phyloP scores from a whole-genome alignment of 805 yeast genomes.

The Cephaloascus fragrans region DNA sequence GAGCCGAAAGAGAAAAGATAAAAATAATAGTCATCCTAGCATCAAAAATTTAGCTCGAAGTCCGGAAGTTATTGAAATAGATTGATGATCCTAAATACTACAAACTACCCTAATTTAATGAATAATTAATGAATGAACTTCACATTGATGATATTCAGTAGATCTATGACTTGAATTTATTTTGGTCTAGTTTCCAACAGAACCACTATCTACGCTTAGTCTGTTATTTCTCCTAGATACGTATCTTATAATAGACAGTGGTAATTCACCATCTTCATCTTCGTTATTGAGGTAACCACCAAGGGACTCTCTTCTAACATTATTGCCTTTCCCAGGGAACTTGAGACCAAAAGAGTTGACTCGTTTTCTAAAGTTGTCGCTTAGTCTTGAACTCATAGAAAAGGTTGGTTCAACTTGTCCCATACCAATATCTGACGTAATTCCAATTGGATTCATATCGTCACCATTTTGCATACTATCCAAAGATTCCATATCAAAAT shows the following conservation, averaged over 20 bases:
- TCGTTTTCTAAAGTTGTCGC: background rate
- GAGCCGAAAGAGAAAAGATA: slow-evolving; percentile 60
- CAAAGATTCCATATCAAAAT: background rate
- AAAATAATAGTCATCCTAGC: slow-evolving; percentile 34
- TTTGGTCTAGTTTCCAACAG: too few relatives aligned
- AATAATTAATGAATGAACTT: too few relatives aligned
- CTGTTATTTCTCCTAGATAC: background rate
- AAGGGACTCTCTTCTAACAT: background rate
- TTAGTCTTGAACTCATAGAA: background rate
- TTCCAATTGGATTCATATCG: background rate
- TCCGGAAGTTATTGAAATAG: slow-evolving; percentile 78
- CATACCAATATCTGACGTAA: background rate
- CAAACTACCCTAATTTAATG: too few relatives aligned
- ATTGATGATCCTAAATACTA: too few relatives aligned
- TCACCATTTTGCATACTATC: background rate
- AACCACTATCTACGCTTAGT: background rate
- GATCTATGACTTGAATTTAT: too few relatives aligned
- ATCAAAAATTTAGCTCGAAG: slow-evolving; percentile 55
- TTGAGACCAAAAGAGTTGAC: background rate
- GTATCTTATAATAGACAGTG: background rate
- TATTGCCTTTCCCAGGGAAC: too few relatives aligned
- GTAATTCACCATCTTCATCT: background rate
- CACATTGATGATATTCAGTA: too few relatives aligned
- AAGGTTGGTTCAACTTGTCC: background rate
- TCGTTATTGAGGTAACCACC: background rate